Percentiles rank a stretch among this genome's conserved stretches.
These are phyloP conservation scores for Amanita rimosa DNA, from an alignment of 768 basidiomycete species.

Conservation along the genomic window DNA sequence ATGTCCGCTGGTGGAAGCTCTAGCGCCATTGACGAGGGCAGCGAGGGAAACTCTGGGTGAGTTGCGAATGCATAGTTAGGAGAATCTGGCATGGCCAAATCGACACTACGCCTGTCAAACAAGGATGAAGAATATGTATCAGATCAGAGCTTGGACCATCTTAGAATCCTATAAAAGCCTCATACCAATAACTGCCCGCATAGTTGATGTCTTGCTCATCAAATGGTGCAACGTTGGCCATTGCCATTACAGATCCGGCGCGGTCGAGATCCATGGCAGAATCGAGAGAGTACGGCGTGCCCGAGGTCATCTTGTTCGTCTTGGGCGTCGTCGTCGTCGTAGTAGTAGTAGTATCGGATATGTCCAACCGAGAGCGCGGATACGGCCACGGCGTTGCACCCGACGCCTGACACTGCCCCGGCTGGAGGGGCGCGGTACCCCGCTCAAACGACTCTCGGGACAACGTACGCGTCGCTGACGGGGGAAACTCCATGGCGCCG, in stretches of 20 bases:
- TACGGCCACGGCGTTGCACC: background rate
- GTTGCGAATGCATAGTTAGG: constrained; percentile 5
- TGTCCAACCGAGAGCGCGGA: background rate
- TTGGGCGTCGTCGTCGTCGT: background rate
- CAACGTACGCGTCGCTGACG: background rate
- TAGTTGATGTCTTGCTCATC: constrained; percentile 2
- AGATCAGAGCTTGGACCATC: background rate
- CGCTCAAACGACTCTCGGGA: constrained; percentile 6
- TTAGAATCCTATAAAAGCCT: background rate
- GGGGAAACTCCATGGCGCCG: background rate
- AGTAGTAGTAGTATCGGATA: background rate
- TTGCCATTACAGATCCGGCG: background rate
- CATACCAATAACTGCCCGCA: constrained; percentile 10
- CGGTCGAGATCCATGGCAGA: background rate
- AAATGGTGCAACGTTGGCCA: background rate
- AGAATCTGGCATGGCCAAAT: constrained; percentile 7
- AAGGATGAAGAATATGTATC: background rate
- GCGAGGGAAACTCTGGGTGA: background rate
- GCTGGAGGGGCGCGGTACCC: background rate
- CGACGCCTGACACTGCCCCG: background rate
- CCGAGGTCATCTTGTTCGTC: background rate
- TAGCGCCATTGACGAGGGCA: constrained; percentile 6
- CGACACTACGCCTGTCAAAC: constrained; percentile 9
- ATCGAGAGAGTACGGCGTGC: background rate
- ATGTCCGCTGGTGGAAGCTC: constrained; percentile 18